Percentiles rank a stretch among this genome's conserved stretches.
These are phyloP conservation scores for Mimosa pudica DNA, from an alignment of 306 rosid genomes.

Conservation along the genomic window DNA sequence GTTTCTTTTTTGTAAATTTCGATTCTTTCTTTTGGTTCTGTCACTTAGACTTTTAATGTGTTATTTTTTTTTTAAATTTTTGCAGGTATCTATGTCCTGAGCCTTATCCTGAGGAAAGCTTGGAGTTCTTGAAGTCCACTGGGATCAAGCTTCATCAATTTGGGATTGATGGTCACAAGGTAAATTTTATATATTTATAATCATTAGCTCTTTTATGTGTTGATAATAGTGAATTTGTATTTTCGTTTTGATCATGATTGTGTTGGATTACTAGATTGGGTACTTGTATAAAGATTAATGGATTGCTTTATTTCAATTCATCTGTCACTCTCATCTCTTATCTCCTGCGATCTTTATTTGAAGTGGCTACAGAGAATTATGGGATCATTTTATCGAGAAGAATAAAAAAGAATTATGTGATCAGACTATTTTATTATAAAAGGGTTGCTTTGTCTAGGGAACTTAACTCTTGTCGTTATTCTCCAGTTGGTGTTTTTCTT, in stretches of 20 bases:
- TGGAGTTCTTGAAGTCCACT: constrained; percentile 86
- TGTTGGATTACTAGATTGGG: background rate
- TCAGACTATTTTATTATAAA: constrained; percentile 18
- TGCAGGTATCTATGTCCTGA: constrained; percentile 91
- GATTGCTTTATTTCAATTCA: constrained; percentile 26
- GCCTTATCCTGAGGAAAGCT: constrained; percentile 79
- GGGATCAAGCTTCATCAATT: constrained; percentile 87
- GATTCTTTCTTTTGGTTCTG: background rate
- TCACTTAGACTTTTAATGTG: background rate
- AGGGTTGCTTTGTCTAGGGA: constrained; percentile 13
- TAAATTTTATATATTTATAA: constrained; percentile 20
- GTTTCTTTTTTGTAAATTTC: background rate
- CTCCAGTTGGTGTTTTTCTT: constrained; percentile 8
- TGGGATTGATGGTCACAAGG: constrained; percentile 97
- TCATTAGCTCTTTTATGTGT: background rate
- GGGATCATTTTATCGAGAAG: background rate
- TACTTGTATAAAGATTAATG: constrained; percentile 34
- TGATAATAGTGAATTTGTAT: constrained; percentile 3
- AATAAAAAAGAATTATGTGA: constrained; percentile 17
- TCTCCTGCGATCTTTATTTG: constrained; percentile 8
- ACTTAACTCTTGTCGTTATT: constrained; percentile 28
- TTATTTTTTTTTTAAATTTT: background rate
- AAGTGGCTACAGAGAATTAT: constrained; percentile 22
- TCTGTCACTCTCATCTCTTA: constrained; percentile 31
- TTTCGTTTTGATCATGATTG: constrained; percentile 1